phyloP scores from a whole-genome alignment of 2,329 filamentous ascomycete species.

The Claviceps lovelessii region DNA sequence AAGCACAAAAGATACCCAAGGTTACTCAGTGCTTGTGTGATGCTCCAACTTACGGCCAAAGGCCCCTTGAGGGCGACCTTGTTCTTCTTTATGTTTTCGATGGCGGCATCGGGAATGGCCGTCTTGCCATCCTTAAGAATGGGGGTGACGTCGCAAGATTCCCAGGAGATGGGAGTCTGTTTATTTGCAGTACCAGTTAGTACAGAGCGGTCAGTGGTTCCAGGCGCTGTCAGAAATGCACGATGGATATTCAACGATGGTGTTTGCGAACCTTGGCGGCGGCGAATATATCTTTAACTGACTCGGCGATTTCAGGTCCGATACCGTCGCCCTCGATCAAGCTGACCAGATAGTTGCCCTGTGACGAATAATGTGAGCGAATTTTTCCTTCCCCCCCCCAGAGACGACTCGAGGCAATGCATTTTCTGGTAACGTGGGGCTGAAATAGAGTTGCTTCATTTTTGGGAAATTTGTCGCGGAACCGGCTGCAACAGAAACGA shows the following conservation, averaged over 20 bases:
- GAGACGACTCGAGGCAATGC: neutral
- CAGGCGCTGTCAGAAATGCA: neutral
- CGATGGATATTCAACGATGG: neutral
- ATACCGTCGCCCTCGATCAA: slow-evolving; percentile 99
- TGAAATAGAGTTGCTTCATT: slow-evolving; percentile 12
- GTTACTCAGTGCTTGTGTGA: neutral
- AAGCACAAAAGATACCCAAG: neutral
- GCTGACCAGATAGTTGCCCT: slow-evolving; percentile 93
- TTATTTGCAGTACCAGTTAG: neutral
- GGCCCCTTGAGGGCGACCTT: slow-evolving; percentile 97
- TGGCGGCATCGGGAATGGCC: slow-evolving; percentile 81
- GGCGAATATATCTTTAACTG: slow-evolving; percentile 96
- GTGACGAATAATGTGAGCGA: slow-evolving; percentile 3
- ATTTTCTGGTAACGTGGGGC: slow-evolving; percentile 3
- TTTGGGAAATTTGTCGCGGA: neutral
- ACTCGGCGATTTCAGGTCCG: slow-evolving; percentile 92
- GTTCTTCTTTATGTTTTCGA: slow-evolving; percentile 86
- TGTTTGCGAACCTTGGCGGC: slow-evolving; percentile 62
- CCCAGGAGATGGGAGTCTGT: slow-evolving; percentile 86
- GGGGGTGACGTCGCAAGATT: slow-evolving; percentile 90
- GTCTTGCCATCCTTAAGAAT: slow-evolving; percentile 91
- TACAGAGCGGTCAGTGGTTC: neutral
- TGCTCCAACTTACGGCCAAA: slow-evolving; percentile 56
- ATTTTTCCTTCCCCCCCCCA: too few relatives aligned
- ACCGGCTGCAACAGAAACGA: neutral